Evolutionary conservation across 2,329 filamentous ascomycete species (phyloP), one percentile per base, ranked within the genome.

Genomic region (Fusarium sororula): DNA sequence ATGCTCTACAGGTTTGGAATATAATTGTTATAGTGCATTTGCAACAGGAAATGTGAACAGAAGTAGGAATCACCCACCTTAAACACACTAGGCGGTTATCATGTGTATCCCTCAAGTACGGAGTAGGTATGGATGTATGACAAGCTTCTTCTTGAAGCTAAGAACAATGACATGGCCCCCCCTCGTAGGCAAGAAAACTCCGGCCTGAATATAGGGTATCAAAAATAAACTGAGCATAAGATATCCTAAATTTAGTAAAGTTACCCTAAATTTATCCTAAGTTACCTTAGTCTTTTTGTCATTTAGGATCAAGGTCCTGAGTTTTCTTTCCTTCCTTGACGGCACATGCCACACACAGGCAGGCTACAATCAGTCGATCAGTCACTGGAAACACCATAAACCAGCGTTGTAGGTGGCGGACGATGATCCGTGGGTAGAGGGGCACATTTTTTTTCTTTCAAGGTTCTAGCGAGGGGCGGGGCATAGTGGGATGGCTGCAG

Each of bases 391-490:
- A 68, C 69, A 68, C 44, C 53, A 72, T 50, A 59, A 56, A 42
- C 15, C 26, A 32, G 47, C 28, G 65, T 72, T 42, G 64, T 59
- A 44, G 64, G 69, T 72, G 69, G 64, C 70, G 54, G 69, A 51
- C 30, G 9, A 57, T 73, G 55, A 67, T 59, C 42, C 48, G 56
- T 73, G 70, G 37, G 65, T 73, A 48, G 68, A 72, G 68, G 70
- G 59, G 67, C 58, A 48, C 48, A 63, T 69, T 63, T 55, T 55
- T 37, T 37, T 53, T 64, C 30, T 56, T 51, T 41, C 54, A 41
- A 53, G 39, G 63, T 47, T 61, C 45, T 45, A 41, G 26, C 24
- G 26, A 68, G 37, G 54, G 48, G 67, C 51, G 67, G 67, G 67
- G 67, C 67, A 58, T 58, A 53, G 67, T 70, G 66, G 67, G 59